Conservation (phyloP, 2,329 filamentous ascomycete species). For the Myriosclerotinia curreyana region DNA sequence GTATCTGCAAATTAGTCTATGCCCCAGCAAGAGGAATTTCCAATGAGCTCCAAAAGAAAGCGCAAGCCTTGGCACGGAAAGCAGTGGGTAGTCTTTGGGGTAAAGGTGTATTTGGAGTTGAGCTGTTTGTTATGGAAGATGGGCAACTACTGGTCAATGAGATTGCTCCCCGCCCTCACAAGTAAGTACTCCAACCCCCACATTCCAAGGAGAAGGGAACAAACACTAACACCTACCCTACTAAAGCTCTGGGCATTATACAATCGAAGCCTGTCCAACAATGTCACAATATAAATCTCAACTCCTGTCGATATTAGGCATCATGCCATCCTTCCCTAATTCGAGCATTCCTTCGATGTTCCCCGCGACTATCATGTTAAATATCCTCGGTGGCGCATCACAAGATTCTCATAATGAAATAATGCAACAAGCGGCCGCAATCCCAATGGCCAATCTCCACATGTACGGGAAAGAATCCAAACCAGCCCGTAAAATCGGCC, state of each 20-base stretch:
- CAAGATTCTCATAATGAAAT: constrained; percentile 60
- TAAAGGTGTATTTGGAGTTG: constrained; percentile 91
- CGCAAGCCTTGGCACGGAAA: constrained; percentile 72
- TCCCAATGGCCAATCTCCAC: constrained; percentile 65
- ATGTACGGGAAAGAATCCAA: constrained; percentile 90
- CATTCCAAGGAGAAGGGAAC: too few relatives aligned
- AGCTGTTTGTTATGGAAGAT: constrained; percentile 84
- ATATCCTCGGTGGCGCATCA: constrained; percentile 69
- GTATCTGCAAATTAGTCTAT: constrained; percentile 90
- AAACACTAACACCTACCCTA: constrained; percentile 60
- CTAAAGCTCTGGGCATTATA: constrained; percentile 77
- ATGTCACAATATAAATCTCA: constrained; percentile 85
- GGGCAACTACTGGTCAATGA: constrained; percentile 64
- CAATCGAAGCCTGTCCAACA: constrained; percentile 84
- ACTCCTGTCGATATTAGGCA: constrained; percentile 74
- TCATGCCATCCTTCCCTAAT: constrained; percentile 38
- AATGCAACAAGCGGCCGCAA: constrained; percentile 53
- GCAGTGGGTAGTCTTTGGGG: constrained; percentile 80
- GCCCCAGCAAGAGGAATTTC: constrained; percentile 74
- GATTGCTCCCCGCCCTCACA: constrained; percentile 36
- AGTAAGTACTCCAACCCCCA: neutral
- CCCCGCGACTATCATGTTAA: constrained; percentile 67
- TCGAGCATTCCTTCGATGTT: constrained; percentile 41
- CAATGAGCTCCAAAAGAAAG: constrained; percentile 56
- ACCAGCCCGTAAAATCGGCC: constrained; percentile 89